Evolutionary conservation across 139 green algal species (phyloP).

Genomic region (Microglena sp.): DNA sequence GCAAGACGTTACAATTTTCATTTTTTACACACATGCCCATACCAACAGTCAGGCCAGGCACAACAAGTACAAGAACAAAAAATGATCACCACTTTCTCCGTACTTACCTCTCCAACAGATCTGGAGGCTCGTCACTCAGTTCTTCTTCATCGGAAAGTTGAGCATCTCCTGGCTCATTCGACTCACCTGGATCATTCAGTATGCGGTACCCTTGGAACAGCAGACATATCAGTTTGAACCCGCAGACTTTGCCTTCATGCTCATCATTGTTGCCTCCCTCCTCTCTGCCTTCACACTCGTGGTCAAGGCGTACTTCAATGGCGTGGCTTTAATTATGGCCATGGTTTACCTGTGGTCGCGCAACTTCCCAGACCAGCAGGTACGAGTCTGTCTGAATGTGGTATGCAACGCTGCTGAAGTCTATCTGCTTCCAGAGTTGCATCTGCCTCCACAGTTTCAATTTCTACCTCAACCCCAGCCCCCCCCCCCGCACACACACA

Average conservation of each 20-base stretch:
- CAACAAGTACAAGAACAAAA: not conserved
- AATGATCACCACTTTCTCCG: not conserved
- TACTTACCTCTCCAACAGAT: constrained; percentile 27
- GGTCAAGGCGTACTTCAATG: constrained; percentile 14
- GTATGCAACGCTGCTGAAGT: too few species aligned
- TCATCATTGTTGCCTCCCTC: constrained; percentile 31
- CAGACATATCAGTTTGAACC: constrained; percentile 42
- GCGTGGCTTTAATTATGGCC: not conserved
- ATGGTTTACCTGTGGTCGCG: constrained; percentile 60
- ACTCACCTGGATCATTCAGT: constrained; percentile 40
- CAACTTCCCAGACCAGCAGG: constrained; percentile 42
- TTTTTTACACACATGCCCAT: too few species aligned
- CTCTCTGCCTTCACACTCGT: constrained; percentile 10
- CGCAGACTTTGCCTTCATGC: constrained; percentile 59
- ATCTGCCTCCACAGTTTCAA: too few species aligned
- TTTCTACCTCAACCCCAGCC: too few species aligned
- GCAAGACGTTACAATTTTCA: too few species aligned
- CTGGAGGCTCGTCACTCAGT: constrained; percentile 47
- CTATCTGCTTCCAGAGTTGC: too few species aligned
- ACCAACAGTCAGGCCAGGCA: too few species aligned
- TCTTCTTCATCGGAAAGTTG: constrained; percentile 39
- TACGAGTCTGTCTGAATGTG: too few species aligned
- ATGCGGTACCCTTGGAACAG: constrained; percentile 37
- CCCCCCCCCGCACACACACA: too few species aligned
- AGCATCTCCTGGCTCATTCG: constrained; percentile 32